A percentile compares a stretch with the other conserved stretches of the same genome.
Evolutionary conservation across 2,329 filamentous ascomycete species (phyloP).

Genomic region (Lasiodiplodia hormozganensis): DNA sequence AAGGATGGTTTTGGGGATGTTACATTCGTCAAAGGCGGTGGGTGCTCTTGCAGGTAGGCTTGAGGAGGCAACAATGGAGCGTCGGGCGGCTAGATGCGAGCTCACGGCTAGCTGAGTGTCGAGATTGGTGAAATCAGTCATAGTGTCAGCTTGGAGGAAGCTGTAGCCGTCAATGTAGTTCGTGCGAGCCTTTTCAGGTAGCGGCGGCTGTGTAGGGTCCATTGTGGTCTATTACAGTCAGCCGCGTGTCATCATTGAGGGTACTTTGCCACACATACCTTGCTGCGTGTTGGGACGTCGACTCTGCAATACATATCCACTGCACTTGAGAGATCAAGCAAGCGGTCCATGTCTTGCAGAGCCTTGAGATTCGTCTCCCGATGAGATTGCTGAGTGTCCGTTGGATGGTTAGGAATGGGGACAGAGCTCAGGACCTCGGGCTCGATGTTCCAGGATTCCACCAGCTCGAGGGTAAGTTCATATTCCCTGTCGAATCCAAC

Average conservation of each 20-base stretch:
- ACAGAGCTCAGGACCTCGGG: conserved; percentile 34
- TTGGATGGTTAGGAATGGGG: background rate
- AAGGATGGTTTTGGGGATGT: conserved; percentile 41
- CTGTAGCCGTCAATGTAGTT: conserved; percentile 63
- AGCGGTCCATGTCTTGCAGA: conserved; percentile 43
- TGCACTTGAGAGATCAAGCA: conserved; percentile 65
- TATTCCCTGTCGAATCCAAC: conserved; percentile 60
- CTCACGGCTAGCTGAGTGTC: conserved; percentile 45
- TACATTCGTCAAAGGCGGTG: background rate
- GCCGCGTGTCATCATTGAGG: background rate
- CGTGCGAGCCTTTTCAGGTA: conserved; percentile 60
- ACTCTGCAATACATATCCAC: conserved; percentile 65
- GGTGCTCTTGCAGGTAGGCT: conserved; percentile 5
- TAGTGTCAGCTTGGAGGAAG: conserved; percentile 60
- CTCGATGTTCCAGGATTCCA: conserved; percentile 66
- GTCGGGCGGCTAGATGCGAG: conserved; percentile 36
- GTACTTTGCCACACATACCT: background rate
- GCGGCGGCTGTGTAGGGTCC: conserved; percentile 68
- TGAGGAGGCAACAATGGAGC: background rate
- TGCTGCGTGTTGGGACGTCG: conserved; percentile 45
- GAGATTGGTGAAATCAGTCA: conserved; percentile 53
- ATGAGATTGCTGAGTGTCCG: background rate
- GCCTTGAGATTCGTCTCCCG: conserved; percentile 3
- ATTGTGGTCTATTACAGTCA: conserved; percentile 41
- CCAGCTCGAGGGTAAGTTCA: conserved; percentile 69